These are phyloP conservation scores for Paulownia fortunei DNA, from an alignment of 257 asterid species.

Conservation along the genomic window DNA sequence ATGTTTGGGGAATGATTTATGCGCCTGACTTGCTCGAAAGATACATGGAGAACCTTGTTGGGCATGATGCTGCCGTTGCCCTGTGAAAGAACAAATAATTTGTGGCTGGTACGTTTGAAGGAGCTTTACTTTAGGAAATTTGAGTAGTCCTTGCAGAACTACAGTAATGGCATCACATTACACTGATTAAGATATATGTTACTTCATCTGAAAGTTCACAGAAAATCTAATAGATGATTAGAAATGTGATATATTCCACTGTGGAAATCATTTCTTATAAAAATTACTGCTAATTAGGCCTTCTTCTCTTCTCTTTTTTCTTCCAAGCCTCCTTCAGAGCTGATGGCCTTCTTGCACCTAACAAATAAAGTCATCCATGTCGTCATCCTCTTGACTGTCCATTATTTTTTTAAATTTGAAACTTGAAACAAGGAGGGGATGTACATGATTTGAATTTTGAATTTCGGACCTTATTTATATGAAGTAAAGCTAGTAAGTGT, in stretches of 20 bases:
- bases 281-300: neutral
- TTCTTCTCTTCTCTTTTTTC: neutral
- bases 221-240: constrained; percentile 18
- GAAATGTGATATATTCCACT: constrained; percentile 1
- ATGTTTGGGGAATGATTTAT: neutral
- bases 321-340: neutral
- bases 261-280: neutral
- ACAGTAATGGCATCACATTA: neutral
- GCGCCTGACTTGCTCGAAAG: neutral
- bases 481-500: too few species aligned
- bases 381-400: neutral
- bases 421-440: too few species aligned
- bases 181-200: constrained; percentile 6
- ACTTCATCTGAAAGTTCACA: neutral
- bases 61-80: neutral
- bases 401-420: too few species aligned
- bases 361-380: constrained; percentile 7
- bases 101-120: neutral
- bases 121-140: neutral
- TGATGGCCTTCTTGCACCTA: neutral
- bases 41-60: neutral
- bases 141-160: constrained; percentile 1
- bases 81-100: neutral
- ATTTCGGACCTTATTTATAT: too few species aligned
- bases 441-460: too few species aligned